Evolutionary conservation across 225 moss, liverwort and hornwort species (phyloP).

Genomic region (Climacium dendroides): DNA sequence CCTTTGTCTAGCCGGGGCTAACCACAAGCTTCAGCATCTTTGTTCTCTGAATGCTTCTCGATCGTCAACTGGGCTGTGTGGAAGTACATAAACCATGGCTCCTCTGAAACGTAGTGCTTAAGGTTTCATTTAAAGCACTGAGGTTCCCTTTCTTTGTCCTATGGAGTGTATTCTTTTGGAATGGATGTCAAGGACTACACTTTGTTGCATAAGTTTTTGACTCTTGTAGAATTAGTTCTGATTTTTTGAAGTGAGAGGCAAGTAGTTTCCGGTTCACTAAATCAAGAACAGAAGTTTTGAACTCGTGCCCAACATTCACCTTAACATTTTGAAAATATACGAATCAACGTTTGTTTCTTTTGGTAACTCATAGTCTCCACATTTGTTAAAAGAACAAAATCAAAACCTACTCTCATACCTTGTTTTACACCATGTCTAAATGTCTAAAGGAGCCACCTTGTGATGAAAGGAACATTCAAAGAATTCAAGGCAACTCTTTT

Average conservation of each 20-base stretch:
- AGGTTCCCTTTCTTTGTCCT: neutral
- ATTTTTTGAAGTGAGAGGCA: neutral
- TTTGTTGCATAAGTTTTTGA: neutral
- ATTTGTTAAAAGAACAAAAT: neutral
- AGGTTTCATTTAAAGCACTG: neutral
- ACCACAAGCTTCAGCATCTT: neutral
- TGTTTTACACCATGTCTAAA: neutral
- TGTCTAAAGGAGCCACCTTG: neutral
- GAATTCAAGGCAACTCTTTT: neutral
- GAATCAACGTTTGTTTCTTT: neutral
- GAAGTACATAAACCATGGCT: neutral
- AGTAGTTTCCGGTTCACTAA: neutral
- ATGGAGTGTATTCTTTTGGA: neutral
- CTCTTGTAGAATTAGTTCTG: neutral
- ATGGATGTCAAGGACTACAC: neutral
- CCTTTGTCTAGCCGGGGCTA: neutral
- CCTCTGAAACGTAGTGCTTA: neutral
- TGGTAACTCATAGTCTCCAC: neutral
- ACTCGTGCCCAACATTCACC: neutral
- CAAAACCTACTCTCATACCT: neutral
- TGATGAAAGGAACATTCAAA: neutral
- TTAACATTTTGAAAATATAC: neutral
- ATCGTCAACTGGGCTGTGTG: slow-evolving; percentile 9
- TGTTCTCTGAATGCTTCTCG: slow-evolving; percentile 12
- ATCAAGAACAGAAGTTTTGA: neutral